A percentile compares a stretch with the other conserved stretches of the same genome.
These are phyloP conservation scores for Malus domestica DNA, from an alignment of 306 rosid genomes.

Conservation along the genomic window ASM211411v1 NC_041796.1:2449501-2450000, in stretches of 20 bases:
- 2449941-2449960: not conserved
- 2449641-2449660: not conserved
- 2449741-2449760: not conserved
- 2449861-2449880: constrained; percentile 17
- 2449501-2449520: too few relatives aligned
- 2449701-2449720: not conserved
- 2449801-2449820: not conserved
- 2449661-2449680: not conserved
- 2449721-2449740: not conserved
- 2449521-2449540: not conserved
- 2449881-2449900: constrained; percentile 84
- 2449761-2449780: not conserved
- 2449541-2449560: not conserved
- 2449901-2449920: not conserved
- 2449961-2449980: not conserved
- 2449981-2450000: too few relatives aligned
- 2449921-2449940: not conserved
- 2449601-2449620: too few relatives aligned
- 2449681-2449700: not conserved
- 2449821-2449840: not conserved
- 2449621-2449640: not conserved
- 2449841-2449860: too few relatives aligned
- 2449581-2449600: not conserved
- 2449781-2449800: not conserved
- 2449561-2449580: not conserved